A percentile compares a stretch with the other conserved stretches of the same genome.
These are phyloP conservation scores for Conoideocrella luteorostrata DNA, from an alignment of 2,329 filamentous ascomycete genomes.

Conservation along the genomic window DNA sequence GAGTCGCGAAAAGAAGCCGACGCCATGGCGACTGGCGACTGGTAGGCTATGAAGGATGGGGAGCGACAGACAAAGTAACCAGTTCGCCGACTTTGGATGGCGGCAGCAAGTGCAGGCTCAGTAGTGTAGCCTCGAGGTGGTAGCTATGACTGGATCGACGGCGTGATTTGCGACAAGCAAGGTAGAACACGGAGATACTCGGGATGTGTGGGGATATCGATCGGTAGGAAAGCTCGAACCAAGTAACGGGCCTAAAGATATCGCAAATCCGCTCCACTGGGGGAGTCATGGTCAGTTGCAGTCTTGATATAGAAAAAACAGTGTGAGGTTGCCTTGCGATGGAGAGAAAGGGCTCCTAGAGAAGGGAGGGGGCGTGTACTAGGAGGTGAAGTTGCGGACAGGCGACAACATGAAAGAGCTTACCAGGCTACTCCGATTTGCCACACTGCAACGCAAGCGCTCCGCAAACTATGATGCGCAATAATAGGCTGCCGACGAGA, in stretches of 20 bases:
- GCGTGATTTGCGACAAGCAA: conserved; percentile 3
- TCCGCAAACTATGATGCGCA: conserved; percentile 5
- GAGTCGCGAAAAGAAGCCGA: conserved; percentile 87
- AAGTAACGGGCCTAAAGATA: neutral
- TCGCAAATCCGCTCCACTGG: neutral
- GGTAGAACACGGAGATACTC: neutral
- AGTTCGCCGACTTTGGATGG: conserved; percentile 1
- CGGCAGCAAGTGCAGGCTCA: conserved; percentile 1
- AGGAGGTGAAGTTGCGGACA: conserved; percentile 4
- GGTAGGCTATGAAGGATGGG: neutral
- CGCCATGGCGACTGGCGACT: conserved; percentile 54
- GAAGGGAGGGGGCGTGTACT: neutral
- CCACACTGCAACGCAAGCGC: conserved; percentile 9
- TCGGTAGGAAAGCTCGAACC: neutral
- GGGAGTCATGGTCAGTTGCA: conserved; percentile 15
- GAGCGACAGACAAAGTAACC: neutral
- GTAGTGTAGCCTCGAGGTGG: conserved; percentile 1
- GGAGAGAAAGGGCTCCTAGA: neutral
- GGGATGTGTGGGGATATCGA: conserved; percentile 4
- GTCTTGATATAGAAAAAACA: conserved; percentile 1
- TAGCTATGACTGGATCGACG: conserved; percentile 5
- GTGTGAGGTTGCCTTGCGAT: conserved; percentile 3
- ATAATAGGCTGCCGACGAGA: conserved; percentile 12
- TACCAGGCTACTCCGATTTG: conserved; percentile 11
- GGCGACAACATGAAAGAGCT: conserved; percentile 7